Base-by-base conservation (phyloP, 805 yeast species). In the Yamadazyma insecticola region DNA sequence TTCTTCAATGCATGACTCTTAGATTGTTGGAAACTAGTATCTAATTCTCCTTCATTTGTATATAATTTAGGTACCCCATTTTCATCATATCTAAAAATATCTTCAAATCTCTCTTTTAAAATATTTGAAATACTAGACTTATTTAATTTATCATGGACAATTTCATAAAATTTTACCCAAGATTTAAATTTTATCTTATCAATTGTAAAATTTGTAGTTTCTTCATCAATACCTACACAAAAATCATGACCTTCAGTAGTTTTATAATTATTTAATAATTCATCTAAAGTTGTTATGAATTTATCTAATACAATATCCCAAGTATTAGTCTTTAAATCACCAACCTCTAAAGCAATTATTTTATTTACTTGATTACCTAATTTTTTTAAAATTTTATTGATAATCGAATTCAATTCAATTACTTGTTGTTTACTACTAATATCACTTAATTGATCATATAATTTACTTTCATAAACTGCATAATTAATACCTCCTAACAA, bases 61-160 rank as follows among this genome's bases (percentile, higher is more conserved):
- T 95, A 90, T 19, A 89, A 65, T 22, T 77, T 71, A 10, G 98
- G 98, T 17, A 86, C 57, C 3, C 89, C 94, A 38, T 79, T 72
- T 21, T 72, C 78, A 53, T 88, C 96, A 52, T 83, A 92, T 45
- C 90, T 70, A 63, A 92, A 90, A 25, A 58, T 64, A 35, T 78
- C 85, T 45, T 90, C 97, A 60, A 92, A 90, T 36, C 75, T 64
- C 37, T 85, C 94, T 50, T 85, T 78, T 50, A 90, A 57, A 16
- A 86, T 68, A 32, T 68, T 63, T 2, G 81, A 64, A 6, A 84
- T 73, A 13, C 72, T 75, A 32, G 84, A 95, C 37, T 76, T 81
- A 17, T 76, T 70, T 29, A 84, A 56, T 42, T 73, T 70, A 34
- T 81, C 82, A 43, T 71, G 79, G 26, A 82, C 65, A 16, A 74